These are phyloP conservation scores for Lumnitzera racemosa DNA, from an alignment of 345 rosid species.

Conservation along the genomic window DNA sequence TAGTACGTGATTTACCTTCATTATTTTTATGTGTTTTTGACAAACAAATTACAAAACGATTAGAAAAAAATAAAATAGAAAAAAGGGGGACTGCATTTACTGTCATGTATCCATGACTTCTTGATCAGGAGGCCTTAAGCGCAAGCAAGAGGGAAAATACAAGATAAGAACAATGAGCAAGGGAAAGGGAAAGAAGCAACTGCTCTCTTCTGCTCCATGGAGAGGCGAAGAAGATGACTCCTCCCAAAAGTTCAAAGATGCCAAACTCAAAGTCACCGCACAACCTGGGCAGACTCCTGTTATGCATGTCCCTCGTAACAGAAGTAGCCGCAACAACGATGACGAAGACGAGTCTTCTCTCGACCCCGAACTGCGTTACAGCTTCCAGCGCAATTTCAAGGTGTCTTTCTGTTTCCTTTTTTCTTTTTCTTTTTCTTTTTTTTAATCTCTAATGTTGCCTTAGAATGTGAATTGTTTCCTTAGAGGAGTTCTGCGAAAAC, in stretches of 20 bases:
- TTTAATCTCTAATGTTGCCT: not conserved
- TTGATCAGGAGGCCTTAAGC: no score
- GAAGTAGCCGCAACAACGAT: slow-evolving; percentile 21
- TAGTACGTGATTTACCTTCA: no score
- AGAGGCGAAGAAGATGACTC: slow-evolving; percentile 59
- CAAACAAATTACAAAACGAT: no score
- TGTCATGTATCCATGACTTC: no score
- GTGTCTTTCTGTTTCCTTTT: slow-evolving; percentile 14
- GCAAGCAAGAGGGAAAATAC: no score
- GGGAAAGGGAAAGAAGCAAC: slow-evolving; percentile 43
- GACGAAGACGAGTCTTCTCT: slow-evolving; percentile 51
- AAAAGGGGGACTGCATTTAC: no score
- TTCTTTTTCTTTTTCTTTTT: not conserved
- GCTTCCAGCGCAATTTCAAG: slow-evolving; percentile 91
- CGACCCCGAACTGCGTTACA: slow-evolving; percentile 94
- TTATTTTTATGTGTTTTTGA: no score
- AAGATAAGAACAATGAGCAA: slow-evolving; percentile 9
- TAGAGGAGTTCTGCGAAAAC: no score
- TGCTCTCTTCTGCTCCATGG: slow-evolving; percentile 86
- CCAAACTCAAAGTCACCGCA: slow-evolving; percentile 68
- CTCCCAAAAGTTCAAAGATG: slow-evolving; percentile 55
- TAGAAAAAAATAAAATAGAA: no score
- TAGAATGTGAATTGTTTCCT: no score
- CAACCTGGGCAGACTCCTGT: slow-evolving; percentile 64
- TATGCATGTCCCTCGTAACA: slow-evolving; percentile 72